Percentiles rank a stretch among this genome's conserved stretches.
Evolutionary conservation across 495 filamentous ascomycete species (phyloP).

Genomic region (Trichoderma parareesei): DNA sequence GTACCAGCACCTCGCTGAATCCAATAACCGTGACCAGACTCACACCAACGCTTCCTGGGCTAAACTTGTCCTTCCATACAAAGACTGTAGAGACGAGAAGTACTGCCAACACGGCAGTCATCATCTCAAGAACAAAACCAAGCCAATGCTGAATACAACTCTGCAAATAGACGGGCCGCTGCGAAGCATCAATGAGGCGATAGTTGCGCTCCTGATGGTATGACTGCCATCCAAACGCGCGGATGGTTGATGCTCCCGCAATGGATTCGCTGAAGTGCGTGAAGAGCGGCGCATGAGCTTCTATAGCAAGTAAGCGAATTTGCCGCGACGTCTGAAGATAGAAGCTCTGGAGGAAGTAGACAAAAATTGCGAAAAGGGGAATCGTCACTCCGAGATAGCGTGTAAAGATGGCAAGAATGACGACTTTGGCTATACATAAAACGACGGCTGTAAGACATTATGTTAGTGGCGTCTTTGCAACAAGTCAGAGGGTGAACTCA

Average conservation of each 20-base stretch:
- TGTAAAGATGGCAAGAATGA: neutral
- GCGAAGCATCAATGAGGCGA: conserved; percentile 41
- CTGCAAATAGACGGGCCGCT: conserved; percentile 49
- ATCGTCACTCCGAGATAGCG: conserved; percentile 12
- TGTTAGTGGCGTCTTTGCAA: neutral
- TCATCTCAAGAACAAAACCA: conserved; percentile 38
- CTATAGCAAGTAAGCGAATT: conserved; percentile 25
- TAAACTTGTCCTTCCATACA: conserved; percentile 19
- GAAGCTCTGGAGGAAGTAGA: conserved; percentile 47
- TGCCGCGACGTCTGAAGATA: conserved; percentile 53
- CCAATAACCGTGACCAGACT: conserved; percentile 11
- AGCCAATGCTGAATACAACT: conserved; percentile 48
- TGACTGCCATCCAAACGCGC: conserved; percentile 48
- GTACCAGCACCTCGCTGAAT: conserved; percentile 11
- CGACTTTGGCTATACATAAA: conserved; percentile 6
- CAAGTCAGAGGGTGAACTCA: neutral
- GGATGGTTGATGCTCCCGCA: conserved; percentile 27
- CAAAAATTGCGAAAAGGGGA: conserved; percentile 16
- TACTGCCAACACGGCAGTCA: conserved; percentile 41
- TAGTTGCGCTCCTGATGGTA: conserved; percentile 18
- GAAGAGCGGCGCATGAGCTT: neutral
- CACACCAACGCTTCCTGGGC: conserved; percentile 13
- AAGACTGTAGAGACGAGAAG: conserved; percentile 40
- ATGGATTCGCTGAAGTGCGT: neutral
- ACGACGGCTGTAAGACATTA: neutral